phyloP scores from a whole-genome alignment of 2,329 filamentous ascomycete species.

The Macrophomina phaseolina region DNA sequence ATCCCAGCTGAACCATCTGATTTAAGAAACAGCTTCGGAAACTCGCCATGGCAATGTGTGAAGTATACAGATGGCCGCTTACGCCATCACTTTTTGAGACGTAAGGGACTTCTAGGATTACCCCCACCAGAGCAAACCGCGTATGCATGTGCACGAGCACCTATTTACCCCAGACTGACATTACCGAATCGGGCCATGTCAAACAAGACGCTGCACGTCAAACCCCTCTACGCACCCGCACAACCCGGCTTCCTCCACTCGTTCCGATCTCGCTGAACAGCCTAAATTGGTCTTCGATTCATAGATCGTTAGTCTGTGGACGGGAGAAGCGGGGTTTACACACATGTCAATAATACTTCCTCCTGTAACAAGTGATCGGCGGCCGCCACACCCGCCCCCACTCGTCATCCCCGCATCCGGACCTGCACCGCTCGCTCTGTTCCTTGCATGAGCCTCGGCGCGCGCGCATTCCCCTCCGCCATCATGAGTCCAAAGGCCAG shows the following conservation, averaged over 20 bases:
- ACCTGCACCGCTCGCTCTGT: background rate
- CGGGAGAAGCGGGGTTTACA: background rate
- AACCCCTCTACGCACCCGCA: background rate
- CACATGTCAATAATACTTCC: background rate
- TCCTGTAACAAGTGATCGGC: background rate
- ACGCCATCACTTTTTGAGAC: background rate
- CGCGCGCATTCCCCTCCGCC: background rate
- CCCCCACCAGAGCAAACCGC: no score
- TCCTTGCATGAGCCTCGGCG: conserved; percentile 8
- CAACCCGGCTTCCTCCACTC: background rate
- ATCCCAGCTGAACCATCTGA: background rate
- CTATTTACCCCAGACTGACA: conserved; percentile 7
- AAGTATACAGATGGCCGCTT: background rate
- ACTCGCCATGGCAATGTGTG: background rate
- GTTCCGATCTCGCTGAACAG: background rate
- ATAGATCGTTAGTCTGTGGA: background rate
- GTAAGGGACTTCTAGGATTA: background rate
- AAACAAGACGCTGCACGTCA: background rate
- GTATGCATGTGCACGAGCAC: background rate
- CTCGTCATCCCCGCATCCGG: background rate
- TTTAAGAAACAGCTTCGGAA: background rate
- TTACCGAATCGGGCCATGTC: background rate
- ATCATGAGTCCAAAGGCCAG: background rate
- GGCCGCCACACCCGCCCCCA: background rate
- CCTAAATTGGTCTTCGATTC: background rate